Evolutionary conservation across 768 basidiomycete species (phyloP).

Genomic region (Tricholoma bakamatsutake): DNA sequence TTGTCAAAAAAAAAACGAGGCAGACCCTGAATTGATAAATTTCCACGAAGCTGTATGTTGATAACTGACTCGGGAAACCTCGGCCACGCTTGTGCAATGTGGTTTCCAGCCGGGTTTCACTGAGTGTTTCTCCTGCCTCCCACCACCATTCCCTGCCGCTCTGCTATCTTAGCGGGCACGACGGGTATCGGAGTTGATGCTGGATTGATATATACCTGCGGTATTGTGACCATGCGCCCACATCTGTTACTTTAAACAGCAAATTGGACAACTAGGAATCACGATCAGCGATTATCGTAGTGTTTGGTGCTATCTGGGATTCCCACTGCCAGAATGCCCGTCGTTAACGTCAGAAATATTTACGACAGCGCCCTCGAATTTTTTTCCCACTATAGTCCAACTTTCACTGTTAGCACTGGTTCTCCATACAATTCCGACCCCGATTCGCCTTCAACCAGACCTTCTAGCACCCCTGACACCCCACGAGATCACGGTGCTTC

Average conservation of each 20-base stretch:
- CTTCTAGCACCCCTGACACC: constrained; percentile 32
- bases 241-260: constrained; percentile 14
- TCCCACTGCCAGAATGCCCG: constrained; percentile 35
- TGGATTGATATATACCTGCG: constrained; percentile 12
- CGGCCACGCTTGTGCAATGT: constrained; percentile 1
- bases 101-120: constrained; percentile 1
- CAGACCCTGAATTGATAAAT: constrained; percentile 11
- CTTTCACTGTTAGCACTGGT: constrained; percentile 23
- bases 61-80: neutral
- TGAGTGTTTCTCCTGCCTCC: constrained; percentile 1
- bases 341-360: constrained; percentile 39
- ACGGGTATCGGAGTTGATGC: constrained; percentile 8
- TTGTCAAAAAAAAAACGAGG: constrained; percentile 4
- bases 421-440: constrained; percentile 20
- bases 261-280: constrained; percentile 5
- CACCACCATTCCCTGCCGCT: constrained; percentile 1
- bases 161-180: constrained; percentile 8
- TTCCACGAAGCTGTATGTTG: constrained; percentile 2
- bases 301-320: constrained; percentile 29
- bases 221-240: constrained; percentile 14
- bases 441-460: constrained; percentile 14
- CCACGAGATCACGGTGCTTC: constrained; percentile 37
- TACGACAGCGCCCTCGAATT: constrained; percentile 56
- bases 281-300: constrained; percentile 31
- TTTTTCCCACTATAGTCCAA: constrained; percentile 41